These are phyloP conservation scores for Vaccinium myrtillus DNA, from an alignment of 148 eudicot species.

Conservation along the genomic window DNA sequence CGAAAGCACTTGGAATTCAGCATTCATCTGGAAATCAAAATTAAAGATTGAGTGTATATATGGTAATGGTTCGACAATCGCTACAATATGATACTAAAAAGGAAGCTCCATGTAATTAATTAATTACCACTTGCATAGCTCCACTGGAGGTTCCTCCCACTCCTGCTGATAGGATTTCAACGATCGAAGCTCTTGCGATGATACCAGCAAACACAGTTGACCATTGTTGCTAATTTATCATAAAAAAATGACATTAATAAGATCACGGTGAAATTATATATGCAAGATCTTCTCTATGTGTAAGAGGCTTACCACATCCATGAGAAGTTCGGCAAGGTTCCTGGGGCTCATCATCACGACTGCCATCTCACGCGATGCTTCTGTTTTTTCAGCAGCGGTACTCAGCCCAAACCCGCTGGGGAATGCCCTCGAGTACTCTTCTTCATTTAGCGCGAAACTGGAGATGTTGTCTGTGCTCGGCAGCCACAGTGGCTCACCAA, in stretches of 20 bases:
- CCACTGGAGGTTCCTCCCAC: constrained; percentile 38
- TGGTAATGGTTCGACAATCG: neutral
- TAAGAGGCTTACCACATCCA: constrained; percentile 43
- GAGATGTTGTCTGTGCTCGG: constrained; percentile 3
- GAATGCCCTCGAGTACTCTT: constrained; percentile 37
- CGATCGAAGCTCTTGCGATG: constrained; percentile 33
- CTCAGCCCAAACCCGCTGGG: constrained; percentile 32
- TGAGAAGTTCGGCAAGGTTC: constrained; percentile 41
- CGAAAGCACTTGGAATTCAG: constrained; percentile 47
- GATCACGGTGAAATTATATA: no score
- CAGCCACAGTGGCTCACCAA: constrained; percentile 46
- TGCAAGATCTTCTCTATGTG: neutral
- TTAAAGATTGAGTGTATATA: neutral
- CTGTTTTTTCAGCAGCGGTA: constrained; percentile 20
- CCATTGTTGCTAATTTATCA: constrained; percentile 34
- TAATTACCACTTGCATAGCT: constrained; percentile 44
- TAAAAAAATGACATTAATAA: neutral
- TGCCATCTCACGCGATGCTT: constrained; percentile 38
- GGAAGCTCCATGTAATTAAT: neutral
- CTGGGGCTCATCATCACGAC: constrained; percentile 35
- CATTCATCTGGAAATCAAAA: constrained; percentile 40
- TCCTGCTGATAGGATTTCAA: constrained; percentile 43
- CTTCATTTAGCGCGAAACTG: constrained; percentile 26
- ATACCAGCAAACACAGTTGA: constrained; percentile 38
- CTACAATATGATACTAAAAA: neutral